These are phyloP conservation scores for Crucihimalaya himalaica DNA, from an alignment of 345 rosid species.

Conservation along the genomic window DNA sequence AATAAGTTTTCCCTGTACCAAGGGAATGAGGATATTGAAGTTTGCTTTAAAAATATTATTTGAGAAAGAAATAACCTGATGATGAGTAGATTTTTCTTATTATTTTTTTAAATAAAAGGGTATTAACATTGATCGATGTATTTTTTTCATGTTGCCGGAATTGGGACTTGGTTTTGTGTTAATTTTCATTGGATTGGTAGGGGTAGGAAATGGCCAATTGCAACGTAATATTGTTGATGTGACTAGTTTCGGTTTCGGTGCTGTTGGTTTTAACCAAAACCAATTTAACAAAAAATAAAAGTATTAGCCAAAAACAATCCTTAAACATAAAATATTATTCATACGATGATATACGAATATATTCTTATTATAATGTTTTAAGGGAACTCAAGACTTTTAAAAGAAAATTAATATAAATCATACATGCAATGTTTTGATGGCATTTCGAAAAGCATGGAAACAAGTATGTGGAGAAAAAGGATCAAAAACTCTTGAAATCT, in stretches of 20 bases:
- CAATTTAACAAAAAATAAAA: too few relatives aligned
- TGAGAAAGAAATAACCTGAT: too few relatives aligned
- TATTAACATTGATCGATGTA: too few relatives aligned
- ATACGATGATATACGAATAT: background rate
- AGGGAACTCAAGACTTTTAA: background rate
- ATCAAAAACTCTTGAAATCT: background rate
- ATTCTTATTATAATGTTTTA: background rate
- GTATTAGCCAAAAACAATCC: background rate
- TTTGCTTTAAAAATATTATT: too few relatives aligned
- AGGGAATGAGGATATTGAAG: too few relatives aligned
- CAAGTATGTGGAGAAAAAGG: background rate
- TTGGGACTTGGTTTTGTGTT: background rate
- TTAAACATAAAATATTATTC: background rate
- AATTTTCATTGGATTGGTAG: background rate
- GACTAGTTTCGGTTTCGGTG: slow-evolving; percentile 10
- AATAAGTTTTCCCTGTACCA: too few relatives aligned
- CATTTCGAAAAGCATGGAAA: slow-evolving; percentile 18
- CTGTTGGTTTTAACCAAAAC: background rate
- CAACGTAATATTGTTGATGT: background rate
- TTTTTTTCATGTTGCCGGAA: too few relatives aligned
- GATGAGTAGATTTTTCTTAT: too few relatives aligned
- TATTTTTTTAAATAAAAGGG: too few relatives aligned
- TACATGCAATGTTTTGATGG: slow-evolving; percentile 11
- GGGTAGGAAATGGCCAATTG: background rate
- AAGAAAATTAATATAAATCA: too few relatives aligned